These are phyloP conservation scores for Umbellularia californica DNA, from an alignment of 164 flowering plant species.

Conservation along the genomic window DNA sequence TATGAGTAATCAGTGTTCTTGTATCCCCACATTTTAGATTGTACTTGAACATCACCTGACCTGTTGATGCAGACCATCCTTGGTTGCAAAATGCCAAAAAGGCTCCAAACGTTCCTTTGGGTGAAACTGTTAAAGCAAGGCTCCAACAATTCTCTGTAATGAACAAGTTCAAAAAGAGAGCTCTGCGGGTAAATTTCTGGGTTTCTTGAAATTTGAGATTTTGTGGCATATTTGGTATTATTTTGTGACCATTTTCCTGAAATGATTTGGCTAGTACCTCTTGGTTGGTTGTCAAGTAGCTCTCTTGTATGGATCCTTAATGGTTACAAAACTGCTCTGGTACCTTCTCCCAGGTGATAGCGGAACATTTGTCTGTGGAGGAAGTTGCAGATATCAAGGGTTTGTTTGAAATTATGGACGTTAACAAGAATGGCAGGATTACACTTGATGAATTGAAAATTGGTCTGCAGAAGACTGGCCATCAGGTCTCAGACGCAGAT, in stretches of 20 bases:
- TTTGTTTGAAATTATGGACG: conserved; percentile 77
- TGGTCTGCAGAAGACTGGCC: conserved; percentile 74
- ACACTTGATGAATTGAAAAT: conserved; percentile 55
- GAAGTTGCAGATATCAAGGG: conserved; percentile 91
- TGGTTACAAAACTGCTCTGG: conserved; percentile 8
- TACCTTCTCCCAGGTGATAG: conserved; percentile 51
- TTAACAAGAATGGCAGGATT: conserved; percentile 56
- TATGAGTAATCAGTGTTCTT: no score
- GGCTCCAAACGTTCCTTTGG: conserved; percentile 85
- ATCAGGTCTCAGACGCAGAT: conserved; percentile 68
- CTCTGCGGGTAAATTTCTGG: conserved; percentile 59
- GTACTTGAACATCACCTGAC: neutral
- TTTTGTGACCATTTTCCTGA: neutral
- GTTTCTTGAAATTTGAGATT: neutral
- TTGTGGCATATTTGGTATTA: neutral
- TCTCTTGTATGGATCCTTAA: conserved; percentile 1
- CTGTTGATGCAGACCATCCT: conserved; percentile 66
- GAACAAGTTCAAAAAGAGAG: conserved; percentile 96
- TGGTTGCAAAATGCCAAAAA: conserved; percentile 86
- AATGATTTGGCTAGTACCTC: neutral
- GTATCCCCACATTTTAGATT: neutral
- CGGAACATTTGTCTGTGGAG: conserved; percentile 84
- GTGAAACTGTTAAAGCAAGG: conserved; percentile 86
- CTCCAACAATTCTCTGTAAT: conserved; percentile 87
- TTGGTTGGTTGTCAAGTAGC: neutral